Percentiles rank a stretch among this genome's conserved stretches.
Evolutionary conservation across 2,329 filamentous ascomycete species (phyloP).

Genomic region (Trichophyton benhamiae): DNA sequence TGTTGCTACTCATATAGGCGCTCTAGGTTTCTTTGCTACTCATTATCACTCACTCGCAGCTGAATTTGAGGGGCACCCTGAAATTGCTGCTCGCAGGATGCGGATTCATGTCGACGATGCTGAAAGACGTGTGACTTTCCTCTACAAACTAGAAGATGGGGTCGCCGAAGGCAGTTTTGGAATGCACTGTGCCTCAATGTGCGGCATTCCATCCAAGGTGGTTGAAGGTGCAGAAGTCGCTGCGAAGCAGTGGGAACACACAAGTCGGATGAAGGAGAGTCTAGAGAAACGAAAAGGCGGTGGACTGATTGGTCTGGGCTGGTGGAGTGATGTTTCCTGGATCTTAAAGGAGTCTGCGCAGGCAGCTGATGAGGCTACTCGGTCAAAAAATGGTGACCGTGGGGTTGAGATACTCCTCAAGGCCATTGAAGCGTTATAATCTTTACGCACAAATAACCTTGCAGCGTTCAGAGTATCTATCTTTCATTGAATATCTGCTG

Average conservation of each 20-base stretch:
- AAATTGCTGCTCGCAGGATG: conserved; percentile 80
- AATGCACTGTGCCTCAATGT: conserved; percentile 99
- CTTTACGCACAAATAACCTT: neutral
- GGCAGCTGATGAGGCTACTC: conserved; percentile 15
- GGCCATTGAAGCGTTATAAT: conserved; percentile 36
- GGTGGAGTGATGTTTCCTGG: conserved; percentile 77
- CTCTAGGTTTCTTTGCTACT: conserved; percentile 91
- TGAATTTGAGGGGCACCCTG: conserved; percentile 80
- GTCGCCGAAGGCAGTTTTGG: conserved; percentile 95
- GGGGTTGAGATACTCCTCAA: conserved; percentile 46
- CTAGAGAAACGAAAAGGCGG: conserved; percentile 67
- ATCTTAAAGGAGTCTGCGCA: conserved; percentile 43
- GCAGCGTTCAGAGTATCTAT: neutral
- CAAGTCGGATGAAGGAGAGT: conserved; percentile 75
- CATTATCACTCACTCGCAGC: conserved; percentile 91
- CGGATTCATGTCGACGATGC: conserved; percentile 83
- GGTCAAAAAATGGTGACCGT: conserved; percentile 31
- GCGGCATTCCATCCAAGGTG: conserved; percentile 71
- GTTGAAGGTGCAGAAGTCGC: conserved; percentile 80
- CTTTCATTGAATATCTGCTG: neutral
- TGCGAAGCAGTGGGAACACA: conserved; percentile 89
- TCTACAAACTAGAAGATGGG: conserved; percentile 87
- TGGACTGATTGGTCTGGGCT: conserved; percentile 69
- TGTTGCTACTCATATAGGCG: conserved; percentile 82
- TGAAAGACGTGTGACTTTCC: conserved; percentile 78